Percentiles rank a stretch among this genome's conserved stretches.
phyloP scores from a whole-genome alignment of 768 basidiomycete species.

The Leccinum uliginosum region DNA sequence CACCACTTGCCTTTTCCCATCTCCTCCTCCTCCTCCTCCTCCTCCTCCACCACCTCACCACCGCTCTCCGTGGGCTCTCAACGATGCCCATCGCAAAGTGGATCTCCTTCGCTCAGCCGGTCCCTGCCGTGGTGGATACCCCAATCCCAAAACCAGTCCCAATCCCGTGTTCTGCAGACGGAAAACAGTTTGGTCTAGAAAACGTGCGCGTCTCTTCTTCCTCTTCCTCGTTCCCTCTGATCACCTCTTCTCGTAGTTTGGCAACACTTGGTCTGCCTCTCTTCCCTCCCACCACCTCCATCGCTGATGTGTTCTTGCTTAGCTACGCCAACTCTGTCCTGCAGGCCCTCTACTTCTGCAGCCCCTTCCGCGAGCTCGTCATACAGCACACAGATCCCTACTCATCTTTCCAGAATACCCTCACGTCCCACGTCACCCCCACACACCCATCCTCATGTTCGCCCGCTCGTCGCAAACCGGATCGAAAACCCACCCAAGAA shows the following conservation, averaged over 20 bases:
- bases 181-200: conserved; percentile 93
- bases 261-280: conserved; percentile 81
- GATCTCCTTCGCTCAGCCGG: conserved; percentile 33
- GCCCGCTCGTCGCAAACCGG: conserved; percentile 50
- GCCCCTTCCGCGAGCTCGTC: conserved; percentile 88
- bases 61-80: neutral
- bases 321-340: conserved; percentile 99
- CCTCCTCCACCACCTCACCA: neutral
- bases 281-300: conserved; percentile 1
- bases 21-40: neutral
- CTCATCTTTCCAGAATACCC: conserved; percentile 33
- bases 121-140: conserved; percentile 21
- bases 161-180: conserved; percentile 54
- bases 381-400: conserved; percentile 61
- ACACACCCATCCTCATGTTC: conserved; percentile 26
- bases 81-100: conserved; percentile 38
- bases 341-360: conserved; percentile 93
- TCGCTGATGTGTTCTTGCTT: conserved; percentile 16
- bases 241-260: conserved; percentile 57
- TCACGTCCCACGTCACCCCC: conserved; percentile 20
- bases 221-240: conserved; percentile 6
- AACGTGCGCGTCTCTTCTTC: conserved; percentile 61
- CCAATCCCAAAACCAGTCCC: conserved; percentile 30
- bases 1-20: neutral
- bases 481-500: conserved; percentile 46